Conservation (phyloP, 2,329 filamentous ascomycete genomes). For the Scedosporium boydii region DNA sequence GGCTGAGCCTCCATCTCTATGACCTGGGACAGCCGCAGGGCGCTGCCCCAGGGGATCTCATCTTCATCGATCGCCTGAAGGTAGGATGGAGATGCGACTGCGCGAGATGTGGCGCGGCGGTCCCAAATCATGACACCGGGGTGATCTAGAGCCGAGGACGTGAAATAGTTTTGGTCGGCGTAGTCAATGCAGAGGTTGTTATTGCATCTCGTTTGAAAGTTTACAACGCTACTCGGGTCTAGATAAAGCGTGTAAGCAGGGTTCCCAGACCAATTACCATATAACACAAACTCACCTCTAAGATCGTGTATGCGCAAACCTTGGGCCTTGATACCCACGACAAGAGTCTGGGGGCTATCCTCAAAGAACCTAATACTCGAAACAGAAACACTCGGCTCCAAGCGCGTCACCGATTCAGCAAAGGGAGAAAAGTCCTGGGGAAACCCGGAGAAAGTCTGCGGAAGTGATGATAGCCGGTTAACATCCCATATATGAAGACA, state of each 20-base stretch:
- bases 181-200: slow-evolving; percentile 72
- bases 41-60: slow-evolving; percentile 53
- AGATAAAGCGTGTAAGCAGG: slow-evolving; percentile 20
- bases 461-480: slow-evolving; percentile 46
- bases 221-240: slow-evolving; percentile 42
- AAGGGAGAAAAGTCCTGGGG: slow-evolving; percentile 36
- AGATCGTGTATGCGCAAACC: slow-evolving; percentile 71
- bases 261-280: neutral
- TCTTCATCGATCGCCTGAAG: slow-evolving; percentile 50
- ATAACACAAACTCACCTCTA: slow-evolving; percentile 42
- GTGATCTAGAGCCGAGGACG: slow-evolving; percentile 67
- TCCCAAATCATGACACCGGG: slow-evolving; percentile 73
- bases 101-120: slow-evolving; percentile 49
- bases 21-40: slow-evolving; percentile 45
- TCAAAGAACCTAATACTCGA: slow-evolving; percentile 77
- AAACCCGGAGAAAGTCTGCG: slow-evolving; percentile 38
- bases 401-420: slow-evolving; percentile 46
- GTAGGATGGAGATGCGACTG: slow-evolving; percentile 44
- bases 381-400: slow-evolving; percentile 63
- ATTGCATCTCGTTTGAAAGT: slow-evolving; percentile 57
- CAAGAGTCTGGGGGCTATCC: slow-evolving; percentile 63
- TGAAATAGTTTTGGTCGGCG: slow-evolving; percentile 73
- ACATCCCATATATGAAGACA: slow-evolving; percentile 79
- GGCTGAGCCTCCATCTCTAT: slow-evolving; percentile 46
- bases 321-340: slow-evolving; percentile 66